phyloP scores from a whole-genome alignment of 169 alveolate genomes.

The Plasmodium vivax region DNA sequence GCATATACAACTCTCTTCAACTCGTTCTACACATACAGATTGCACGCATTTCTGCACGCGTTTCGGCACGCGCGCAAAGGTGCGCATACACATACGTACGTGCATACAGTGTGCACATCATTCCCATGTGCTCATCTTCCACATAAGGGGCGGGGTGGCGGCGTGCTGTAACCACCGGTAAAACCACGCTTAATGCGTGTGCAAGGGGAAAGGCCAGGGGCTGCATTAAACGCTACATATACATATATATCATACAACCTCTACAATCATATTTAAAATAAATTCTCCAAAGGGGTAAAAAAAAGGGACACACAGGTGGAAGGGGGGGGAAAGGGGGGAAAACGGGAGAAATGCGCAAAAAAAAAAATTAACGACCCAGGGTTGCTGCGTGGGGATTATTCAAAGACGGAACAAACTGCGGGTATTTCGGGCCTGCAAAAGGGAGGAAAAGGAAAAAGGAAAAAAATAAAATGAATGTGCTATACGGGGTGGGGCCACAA shows the following conservation, averaged over 20 bases:
- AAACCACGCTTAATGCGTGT: not conserved
- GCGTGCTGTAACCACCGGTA: not conserved
- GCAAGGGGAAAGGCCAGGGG: not conserved
- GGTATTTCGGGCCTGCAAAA: slow-evolving; percentile 52
- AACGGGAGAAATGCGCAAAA: not conserved
- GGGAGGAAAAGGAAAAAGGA: not conserved
- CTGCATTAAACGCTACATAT: not conserved
- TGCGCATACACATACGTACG: not conserved
- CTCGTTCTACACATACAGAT: not conserved
- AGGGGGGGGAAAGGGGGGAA: not conserved
- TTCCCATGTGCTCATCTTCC: not conserved
- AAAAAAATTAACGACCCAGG: slow-evolving; percentile 60
- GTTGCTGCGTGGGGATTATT: slow-evolving; percentile 63
- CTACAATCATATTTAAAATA: not conserved
- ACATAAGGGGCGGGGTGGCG: not conserved
- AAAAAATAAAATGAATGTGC: not conserved
- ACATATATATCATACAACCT: not conserved
- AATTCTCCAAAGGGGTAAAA: not conserved
- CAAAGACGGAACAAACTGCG: slow-evolving; percentile 68
- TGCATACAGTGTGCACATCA: not conserved
- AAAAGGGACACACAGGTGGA: not conserved
- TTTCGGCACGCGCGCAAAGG: not conserved
- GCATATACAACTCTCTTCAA: not conserved
- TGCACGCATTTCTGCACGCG: not conserved
- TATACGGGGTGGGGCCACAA: not conserved